Evolutionary conservation across 2,329 filamentous ascomycete genomes (phyloP), one percentile per base, ranked within the genome.

Genomic region (Phialophora tarda): DNA sequence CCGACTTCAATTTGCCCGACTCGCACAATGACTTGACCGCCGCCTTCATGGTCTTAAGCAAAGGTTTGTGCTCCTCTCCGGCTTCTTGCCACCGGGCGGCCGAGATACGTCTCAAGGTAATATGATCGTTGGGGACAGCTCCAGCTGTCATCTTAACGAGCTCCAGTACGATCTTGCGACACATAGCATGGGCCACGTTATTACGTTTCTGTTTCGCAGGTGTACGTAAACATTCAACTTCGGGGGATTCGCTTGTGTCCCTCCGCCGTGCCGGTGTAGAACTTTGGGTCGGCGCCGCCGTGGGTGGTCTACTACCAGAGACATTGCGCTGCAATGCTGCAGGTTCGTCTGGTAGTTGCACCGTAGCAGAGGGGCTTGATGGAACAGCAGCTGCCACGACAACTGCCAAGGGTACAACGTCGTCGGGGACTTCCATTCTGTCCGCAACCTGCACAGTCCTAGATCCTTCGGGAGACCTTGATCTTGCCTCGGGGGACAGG

Each of bases 61-160:
- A 84, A 0, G 86, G 85, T 57, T 73, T 79, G 63, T 79, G 78
- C 50, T 79, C 74, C 65, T 79, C 74, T 69, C 80, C 81, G 8
- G 76, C 71, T 66, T 78, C 81, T 59, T 81, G 77, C 85, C 86
- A 89, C 23, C 62, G 66, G 50, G 71, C 55, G 32, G 56, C 51
- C 51, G 69, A 64, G 10, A 67, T 60, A 23, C 71, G 65, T 59
- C 65, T 67, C 38, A 73, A 26, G 17, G 81, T 76, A 2, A 81
- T 81, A 14, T 79, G 76, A 26, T 84, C 81, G 44, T 83, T 80
- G 2, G 86, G 85, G 61, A 84, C 87, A 2, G 84, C 82, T 7
- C 87, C 87, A 54, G 80, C 80, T 62, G 83, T 83, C 57, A 81
- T 79, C 53, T 84, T 77, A 12, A 88, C 72, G 47, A 88, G 82